Evolutionary conservation across 441 rosid species (phyloP), one percentile per base, ranked within the genome.

Genomic region (Theobroma grandiflorum): DNA sequence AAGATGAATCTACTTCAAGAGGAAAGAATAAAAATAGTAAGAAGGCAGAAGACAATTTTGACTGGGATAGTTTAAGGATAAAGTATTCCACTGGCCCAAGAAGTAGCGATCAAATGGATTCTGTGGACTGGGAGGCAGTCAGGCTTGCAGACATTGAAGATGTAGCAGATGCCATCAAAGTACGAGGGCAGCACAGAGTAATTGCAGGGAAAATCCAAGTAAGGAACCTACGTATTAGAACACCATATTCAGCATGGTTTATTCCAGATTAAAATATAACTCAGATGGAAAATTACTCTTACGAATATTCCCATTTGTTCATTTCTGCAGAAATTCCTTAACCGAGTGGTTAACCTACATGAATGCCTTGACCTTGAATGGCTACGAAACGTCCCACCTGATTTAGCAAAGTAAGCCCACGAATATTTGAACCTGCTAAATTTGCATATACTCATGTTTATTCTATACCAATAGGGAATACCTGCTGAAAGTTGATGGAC

Each of bases 361-460:
- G 89, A 86, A 84, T 78, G 42, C 16, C 81, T 85, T 63, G 94
- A 93, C 78, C 89, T 95, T 33, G 95, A 95, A 83, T 92, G 98
- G 97, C 84, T 95, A 43, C 82, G 94, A 72, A 81, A 88, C 82
- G 92, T 84, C 73, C 86, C 90, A 8, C 86, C 92, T 8, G 87
- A 92, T 78, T 20, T 75, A 75, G 93, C 86, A 16, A 91, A 91
- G 97, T 91, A 89, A 79, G 89, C 57, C 45, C 22, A 38, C 7
- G 63, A 45, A 45, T 57, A n/a, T 47, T 61, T 50, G 42, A 26
- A 43, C 11, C 38, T 35, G 3, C 4, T 37, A 2, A 18, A 55
- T 49, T n/a, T 37, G 49, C 26, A 20, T 62, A 8, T 40, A 5
- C n/a, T 64, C 9, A 69, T 18, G 3, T 14, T 22, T 47, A 9